Evolutionary conservation across 306 rosid genomes (phyloP).

Genomic region (Benincasa hispida): DNA sequence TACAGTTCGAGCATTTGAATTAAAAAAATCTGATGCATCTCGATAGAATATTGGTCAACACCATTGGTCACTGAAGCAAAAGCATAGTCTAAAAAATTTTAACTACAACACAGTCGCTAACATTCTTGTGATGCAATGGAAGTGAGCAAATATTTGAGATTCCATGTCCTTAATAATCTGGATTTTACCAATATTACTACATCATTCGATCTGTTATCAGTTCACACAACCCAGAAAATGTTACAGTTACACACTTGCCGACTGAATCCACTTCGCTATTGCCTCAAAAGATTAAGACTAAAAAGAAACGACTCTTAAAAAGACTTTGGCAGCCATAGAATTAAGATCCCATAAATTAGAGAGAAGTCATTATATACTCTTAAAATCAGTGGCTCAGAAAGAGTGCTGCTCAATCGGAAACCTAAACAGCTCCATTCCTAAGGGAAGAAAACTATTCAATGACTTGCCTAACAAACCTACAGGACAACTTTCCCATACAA

Average conservation of each 20-base stretch:
- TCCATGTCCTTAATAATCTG: not conserved
- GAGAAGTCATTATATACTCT: not conserved
- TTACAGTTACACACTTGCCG: not conserved
- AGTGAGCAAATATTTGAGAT: not conserved
- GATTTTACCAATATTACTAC: not conserved
- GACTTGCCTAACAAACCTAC: not conserved
- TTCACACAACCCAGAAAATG: not conserved
- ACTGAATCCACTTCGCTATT: not conserved
- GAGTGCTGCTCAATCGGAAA: not conserved
- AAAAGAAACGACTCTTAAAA: not conserved
- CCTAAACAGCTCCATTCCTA: not conserved
- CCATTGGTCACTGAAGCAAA: not conserved
- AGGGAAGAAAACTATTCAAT: not conserved
- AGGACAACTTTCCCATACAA: not conserved
- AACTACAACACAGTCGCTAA: not conserved
- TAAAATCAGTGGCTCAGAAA: not conserved
- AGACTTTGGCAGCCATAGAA: not conserved
- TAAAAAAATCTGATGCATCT: constrained; percentile 30
- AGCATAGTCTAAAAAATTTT: not conserved
- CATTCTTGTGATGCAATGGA: not conserved
- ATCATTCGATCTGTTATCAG: not conserved
- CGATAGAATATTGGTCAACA: not conserved
- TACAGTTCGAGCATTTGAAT: constrained; percentile 35
- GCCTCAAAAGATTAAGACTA: not conserved
- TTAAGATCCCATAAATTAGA: not conserved